Base-by-base conservation (phyloP, 108 stramenopile genomes). In the Skeletonema tropicum region DNA sequence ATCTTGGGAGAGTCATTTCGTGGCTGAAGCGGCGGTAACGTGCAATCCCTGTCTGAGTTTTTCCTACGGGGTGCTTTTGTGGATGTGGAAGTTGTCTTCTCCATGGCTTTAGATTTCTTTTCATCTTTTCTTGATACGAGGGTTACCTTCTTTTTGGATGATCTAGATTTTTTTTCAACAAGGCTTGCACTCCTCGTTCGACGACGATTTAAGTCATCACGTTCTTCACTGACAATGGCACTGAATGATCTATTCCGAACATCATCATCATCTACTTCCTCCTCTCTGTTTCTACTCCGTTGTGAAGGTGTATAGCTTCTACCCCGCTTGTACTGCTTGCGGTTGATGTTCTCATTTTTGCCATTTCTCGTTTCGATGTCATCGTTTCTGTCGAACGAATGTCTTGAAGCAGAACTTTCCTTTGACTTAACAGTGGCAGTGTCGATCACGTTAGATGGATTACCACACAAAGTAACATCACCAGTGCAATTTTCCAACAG, bases 261-360 rank as follows among this genome's bases (percentile, higher is more conserved):
- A 12, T 49, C 57, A 29, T 41, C 36, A 58, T 55, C 64, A 23
- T 62, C 64, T 15, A 64, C 25, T 26, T 17, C 68, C 23, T 70
- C 63, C 5, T 74, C 79, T 59, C 62, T 68, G 25, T 30, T 70
- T 57, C 73, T 57, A 17, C 38, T 74, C 45, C 69, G 42, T 9
- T 67, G 57, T n/a, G 68, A 70, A 5, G 79, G 79, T 25, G 79
- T 80, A 64, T 80, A 73, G 49, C 79, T 80, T 35, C 79, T 41
- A 39, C 79, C 79, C 23, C 79, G 79, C 70, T 80, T 80, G 69
- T 80, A 80, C 26, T 80, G 73, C 23, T 55, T 55, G 1, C 23
- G 52, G 19, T 55, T 23, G 23, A 55, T 23, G 52, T 23, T 9
- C 6, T 55, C 52, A 55, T 55, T 9, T 55, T 9, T 62, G 35